Percentiles rank a stretch among this genome's conserved stretches.
Evolutionary conservation across 2,329 filamentous ascomycete species (phyloP).

Genomic region (Paecilomyces sp.): DNA sequence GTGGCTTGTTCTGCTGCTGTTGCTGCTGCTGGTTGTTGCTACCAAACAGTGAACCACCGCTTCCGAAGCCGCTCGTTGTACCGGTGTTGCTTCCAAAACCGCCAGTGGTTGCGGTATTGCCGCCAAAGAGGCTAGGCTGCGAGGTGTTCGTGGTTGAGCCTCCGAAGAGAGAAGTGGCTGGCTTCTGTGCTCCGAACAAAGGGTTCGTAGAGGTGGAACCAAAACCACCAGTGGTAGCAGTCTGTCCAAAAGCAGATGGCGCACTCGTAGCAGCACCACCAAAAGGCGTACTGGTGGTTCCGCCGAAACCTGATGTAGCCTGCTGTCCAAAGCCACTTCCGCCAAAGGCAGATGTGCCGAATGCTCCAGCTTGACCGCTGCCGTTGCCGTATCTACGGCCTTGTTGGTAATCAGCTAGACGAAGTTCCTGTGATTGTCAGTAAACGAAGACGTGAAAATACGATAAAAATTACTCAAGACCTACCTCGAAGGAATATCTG

Average conservation of each 20-base stretch:
- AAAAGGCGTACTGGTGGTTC: constrained; percentile 34
- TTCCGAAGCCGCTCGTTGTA: constrained; percentile 21
- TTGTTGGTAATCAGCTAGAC: constrained; percentile 80
- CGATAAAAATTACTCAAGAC: not conserved
- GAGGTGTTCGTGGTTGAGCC: constrained; percentile 21
- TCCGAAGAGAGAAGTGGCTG: constrained; percentile 32
- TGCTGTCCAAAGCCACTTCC: constrained; percentile 39
- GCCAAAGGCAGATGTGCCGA: constrained; percentile 61
- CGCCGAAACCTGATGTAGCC: constrained; percentile 35
- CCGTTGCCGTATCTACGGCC: constrained; percentile 77
- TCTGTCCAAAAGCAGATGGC: constrained; percentile 37
- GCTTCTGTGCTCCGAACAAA: constrained; percentile 39
- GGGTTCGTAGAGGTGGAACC: constrained; percentile 27
- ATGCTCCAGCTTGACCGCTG: constrained; percentile 72
- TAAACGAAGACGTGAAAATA: not conserved
- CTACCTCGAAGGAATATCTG: constrained; percentile 76
- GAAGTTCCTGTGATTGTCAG: constrained; percentile 46
- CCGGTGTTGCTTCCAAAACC: constrained; percentile 21
- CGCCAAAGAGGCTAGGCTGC: constrained; percentile 34
- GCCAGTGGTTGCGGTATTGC: constrained; percentile 26
- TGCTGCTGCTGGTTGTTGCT: constrained; percentile 23
- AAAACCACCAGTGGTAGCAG: constrained; percentile 32
- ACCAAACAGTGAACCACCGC: constrained; percentile 38
- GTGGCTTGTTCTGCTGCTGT: constrained; percentile 28
- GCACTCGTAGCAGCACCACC: constrained; percentile 28